Percentiles rank a stretch among this genome's conserved stretches.
phyloP scores from a whole-genome alignment of 75 land plant species.

The Pinus taeda region DNA sequence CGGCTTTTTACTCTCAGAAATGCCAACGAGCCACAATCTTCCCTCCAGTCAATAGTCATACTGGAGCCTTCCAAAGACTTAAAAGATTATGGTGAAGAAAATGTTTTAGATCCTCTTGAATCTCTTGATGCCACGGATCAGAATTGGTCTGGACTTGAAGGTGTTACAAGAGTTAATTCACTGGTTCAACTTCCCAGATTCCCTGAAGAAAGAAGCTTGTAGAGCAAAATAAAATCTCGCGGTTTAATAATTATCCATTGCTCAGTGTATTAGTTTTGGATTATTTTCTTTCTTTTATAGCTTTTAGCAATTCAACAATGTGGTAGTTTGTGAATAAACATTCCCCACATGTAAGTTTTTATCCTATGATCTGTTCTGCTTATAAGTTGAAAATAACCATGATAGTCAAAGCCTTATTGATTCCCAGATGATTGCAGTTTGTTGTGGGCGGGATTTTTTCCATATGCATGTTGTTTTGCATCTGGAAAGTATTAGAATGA shows the following conservation, averaged over 20 bases:
- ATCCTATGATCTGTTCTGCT: conserved; percentile 4
- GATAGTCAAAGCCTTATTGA: background rate
- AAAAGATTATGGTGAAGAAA: conserved; percentile 2
- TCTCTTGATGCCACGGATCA: conserved; percentile 33
- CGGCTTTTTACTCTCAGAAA: conserved; percentile 1
- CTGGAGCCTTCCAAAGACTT: conserved; percentile 7
- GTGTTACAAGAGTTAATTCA: conserved; percentile 81
- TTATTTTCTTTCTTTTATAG: background rate
- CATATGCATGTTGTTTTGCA: background rate
- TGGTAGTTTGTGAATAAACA: background rate
- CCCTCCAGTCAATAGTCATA: conserved; percentile 6
- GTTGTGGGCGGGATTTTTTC: background rate
- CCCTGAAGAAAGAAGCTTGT: conserved; percentile 18
- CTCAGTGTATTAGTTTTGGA: background rate
- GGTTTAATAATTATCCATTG: background rate
- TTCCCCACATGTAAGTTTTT: conserved; percentile 1
- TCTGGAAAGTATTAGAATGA: background rate
- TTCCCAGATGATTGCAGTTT: background rate
- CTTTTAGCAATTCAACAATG: background rate
- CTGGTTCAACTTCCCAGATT: conserved; percentile 51
- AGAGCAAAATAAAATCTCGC: background rate
- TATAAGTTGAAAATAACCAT: background rate
- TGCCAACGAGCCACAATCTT: conserved; percentile 2
- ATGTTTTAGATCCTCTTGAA: background rate
- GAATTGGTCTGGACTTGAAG: conserved; percentile 77